These are phyloP conservation scores for Oenanthe sinensis DNA, from an alignment of 129 eudicot species.

Conservation along the genomic window DNA sequence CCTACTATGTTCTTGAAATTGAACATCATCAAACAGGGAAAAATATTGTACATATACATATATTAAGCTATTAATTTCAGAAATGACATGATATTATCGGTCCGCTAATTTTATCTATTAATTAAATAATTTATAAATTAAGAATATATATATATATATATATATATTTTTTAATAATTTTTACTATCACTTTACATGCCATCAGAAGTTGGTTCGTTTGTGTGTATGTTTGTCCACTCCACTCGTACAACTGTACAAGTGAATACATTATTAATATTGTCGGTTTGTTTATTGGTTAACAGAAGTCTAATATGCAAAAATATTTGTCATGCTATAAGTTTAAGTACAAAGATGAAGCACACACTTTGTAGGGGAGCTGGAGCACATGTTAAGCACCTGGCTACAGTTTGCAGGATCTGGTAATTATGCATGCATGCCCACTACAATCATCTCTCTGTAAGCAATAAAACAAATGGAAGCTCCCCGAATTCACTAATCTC, in stretches of 20 bases:
- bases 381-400: constrained; percentile 4
- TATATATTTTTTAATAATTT: too few relatives aligned
- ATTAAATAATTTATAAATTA: too few relatives aligned
- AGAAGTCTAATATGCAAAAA: not conserved
- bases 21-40: not conserved
- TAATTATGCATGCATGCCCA: constrained; percentile 1
- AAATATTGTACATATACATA: too few relatives aligned
- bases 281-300: not conserved
- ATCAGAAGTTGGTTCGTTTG: too few relatives aligned
- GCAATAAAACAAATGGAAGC: not conserved
- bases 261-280: too few relatives aligned
- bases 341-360: not conserved
- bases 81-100: too few relatives aligned
- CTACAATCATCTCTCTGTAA: not conserved
- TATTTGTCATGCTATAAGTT: not conserved
- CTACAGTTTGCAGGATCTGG: not conserved
- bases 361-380: not conserved
- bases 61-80: too few relatives aligned
- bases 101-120: too few relatives aligned
- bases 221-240: too few relatives aligned
- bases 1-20: not conserved
- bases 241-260: too few relatives aligned
- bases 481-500: not conserved
- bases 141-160: too few relatives aligned
- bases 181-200: too few relatives aligned